These are phyloP conservation scores for Wickerhamiella pararugosa DNA, from an alignment of 1,139 yeast genomes.

Conservation along the genomic window DNA sequence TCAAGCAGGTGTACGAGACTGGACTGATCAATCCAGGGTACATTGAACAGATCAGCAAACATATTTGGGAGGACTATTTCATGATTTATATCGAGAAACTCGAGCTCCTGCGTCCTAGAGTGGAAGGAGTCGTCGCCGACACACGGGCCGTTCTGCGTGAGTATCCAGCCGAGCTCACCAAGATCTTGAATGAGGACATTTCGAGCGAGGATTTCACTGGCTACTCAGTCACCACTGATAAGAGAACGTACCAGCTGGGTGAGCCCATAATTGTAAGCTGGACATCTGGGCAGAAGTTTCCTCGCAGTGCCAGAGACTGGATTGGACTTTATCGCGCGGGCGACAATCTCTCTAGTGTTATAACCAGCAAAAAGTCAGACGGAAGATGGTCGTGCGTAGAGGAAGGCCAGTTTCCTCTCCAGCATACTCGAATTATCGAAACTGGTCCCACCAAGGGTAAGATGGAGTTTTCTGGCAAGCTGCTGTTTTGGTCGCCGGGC, in stretches of 20 bases:
- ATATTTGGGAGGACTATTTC: conserved; percentile 24
- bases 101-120: conserved; percentile 14
- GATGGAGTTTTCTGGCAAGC: conserved; percentile 36
- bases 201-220: conserved; percentile 15
- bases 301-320: conserved; percentile 45
- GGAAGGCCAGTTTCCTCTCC: conserved; percentile 20
- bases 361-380: conserved; percentile 47
- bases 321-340: conserved; percentile 58
- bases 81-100: conserved; percentile 5
- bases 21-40: conserved; percentile 2
- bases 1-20: conserved; percentile 26
- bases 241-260: conserved; percentile 22
- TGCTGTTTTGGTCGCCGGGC: conserved; percentile 55
- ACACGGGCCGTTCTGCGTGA: conserved; percentile 23
- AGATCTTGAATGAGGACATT: conserved; percentile 22
- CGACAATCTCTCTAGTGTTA: conserved; percentile 44
- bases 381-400: conserved; percentile 57
- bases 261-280: conserved; percentile 42
- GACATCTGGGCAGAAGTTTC: conserved; percentile 34
- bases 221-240: conserved; percentile 17
- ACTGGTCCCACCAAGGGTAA: conserved; percentile 31
- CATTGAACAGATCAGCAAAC: conserved; percentile 19
- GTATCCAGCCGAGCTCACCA: conserved; percentile 26
- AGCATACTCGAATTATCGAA: conserved; percentile 15
- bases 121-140: conserved; percentile 20